Percentiles rank a stretch among this genome's conserved stretches.
Evolutionary conservation across 1,284 basidiomycete genomes (phyloP).

Genomic region (Cutaneotrichosporon dermatis): DNA sequence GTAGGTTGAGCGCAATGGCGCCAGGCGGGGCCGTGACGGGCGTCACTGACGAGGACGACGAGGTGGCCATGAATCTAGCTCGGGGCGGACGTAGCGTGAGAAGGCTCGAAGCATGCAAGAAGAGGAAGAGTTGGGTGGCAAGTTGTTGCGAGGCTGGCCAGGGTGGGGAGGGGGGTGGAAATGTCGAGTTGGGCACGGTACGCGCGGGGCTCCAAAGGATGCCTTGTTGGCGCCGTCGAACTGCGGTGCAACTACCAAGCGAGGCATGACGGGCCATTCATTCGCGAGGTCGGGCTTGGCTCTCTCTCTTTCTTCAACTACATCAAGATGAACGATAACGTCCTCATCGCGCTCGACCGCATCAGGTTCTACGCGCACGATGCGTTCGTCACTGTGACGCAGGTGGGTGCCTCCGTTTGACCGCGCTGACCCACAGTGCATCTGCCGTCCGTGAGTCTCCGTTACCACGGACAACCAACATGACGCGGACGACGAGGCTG

Average conservation of each 20-base stretch:
- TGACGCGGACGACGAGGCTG: too few species aligned
- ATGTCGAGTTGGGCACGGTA: too few species aligned
- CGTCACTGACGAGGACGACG: not conserved
- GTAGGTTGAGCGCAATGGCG: constrained; percentile 14
- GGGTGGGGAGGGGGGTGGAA: too few species aligned
- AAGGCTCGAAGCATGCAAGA: constrained; percentile 3
- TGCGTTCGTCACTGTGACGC: constrained; percentile 35
- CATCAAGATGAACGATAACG: constrained; percentile 28
- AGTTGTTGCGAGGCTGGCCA: not conserved
- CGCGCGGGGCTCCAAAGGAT: too few species aligned
- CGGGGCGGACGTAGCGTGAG: not conserved
- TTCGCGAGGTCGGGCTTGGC: too few species aligned
- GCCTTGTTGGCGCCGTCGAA: too few species aligned
- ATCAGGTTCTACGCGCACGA: constrained; percentile 39
- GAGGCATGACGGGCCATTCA: too few species aligned
- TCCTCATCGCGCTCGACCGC: constrained; percentile 40
- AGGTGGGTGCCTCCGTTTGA: constrained; percentile 23
- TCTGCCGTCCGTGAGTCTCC: constrained; percentile 47
- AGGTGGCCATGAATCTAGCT: constrained; percentile 5
- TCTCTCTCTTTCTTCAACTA: too few species aligned
- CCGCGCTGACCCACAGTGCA: constrained; percentile 30
- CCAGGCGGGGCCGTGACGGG: constrained; percentile 12
- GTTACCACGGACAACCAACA: too few species aligned
- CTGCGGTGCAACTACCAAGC: too few species aligned
- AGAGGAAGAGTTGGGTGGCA: not conserved